Evolutionary conservation across 306 rosid genomes (phyloP), one percentile per base, ranked within the genome.

Genomic region (Mucuna pruriens): DNA sequence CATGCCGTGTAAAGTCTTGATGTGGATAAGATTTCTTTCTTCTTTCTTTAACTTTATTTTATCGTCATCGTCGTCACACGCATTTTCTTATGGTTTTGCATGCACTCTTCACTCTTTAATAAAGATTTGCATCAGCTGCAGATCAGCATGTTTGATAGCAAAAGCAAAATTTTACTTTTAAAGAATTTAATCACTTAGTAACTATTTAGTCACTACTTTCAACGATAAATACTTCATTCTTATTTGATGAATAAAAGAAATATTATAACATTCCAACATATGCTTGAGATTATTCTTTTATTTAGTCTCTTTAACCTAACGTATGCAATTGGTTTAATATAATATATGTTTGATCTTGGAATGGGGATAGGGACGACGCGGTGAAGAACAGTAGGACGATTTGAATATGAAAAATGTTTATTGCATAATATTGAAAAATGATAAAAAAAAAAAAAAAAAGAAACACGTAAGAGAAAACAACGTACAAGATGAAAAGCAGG

Each of bases 1-100:
- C 66, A 49, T 85, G 89, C 13, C 92, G 93, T 90, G 97, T 89
- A 89, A 92, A 92, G 97, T 84, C 6, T 0, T 60, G 67, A 61
- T 85, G 77, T 40, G 86, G 95, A 90, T 89, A 90, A 89, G 91
- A 85, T 83, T 89, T 83, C 76, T 52, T 20, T 5, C 58, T 77
- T 86, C 66, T 71, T 29, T 79, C 83, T 62, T 66, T 0, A 61
- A 70, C 62, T 84, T 83, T 84, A 29, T 39, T 66, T 39, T 71
- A 74, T 74, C 84, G 57, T 72, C 76, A 79, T 84, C 84, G 66
- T 73, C 81, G 68, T 71, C 84, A 55, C 26, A 16, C 25, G 23
- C 76, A 34, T 39, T 80, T 83, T 73, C 58, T 54, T 64, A 65
- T 22, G 51, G 83, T 69, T 49, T 51, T 42, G 13, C 71, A 72